phyloP scores from a whole-genome alignment of 129 eudicot species.

The Apium graveolens region DNA sequence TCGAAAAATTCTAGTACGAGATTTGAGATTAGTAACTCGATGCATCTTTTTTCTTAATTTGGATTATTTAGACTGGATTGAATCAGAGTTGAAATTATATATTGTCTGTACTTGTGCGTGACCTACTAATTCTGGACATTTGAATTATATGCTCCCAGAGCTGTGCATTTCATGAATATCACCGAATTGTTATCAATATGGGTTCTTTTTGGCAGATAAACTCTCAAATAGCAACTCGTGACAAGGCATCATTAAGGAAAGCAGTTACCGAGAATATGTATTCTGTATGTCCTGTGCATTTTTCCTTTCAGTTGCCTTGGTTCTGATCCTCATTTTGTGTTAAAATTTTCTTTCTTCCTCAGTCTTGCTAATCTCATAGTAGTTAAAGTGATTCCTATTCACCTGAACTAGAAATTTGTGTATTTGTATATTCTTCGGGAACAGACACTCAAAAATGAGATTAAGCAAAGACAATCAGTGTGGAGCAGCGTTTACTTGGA shows the following conservation, averaged over 20 bases:
- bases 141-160: neutral
- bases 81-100: neutral
- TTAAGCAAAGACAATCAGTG: constrained; percentile 69
- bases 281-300: constrained; percentile 51
- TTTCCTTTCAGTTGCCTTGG: constrained; percentile 14
- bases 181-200: neutral
- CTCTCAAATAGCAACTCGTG: constrained; percentile 64
- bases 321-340: constrained; percentile 1
- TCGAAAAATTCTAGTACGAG: neutral
- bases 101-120: neutral
- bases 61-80: neutral
- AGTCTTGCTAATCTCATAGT: neutral
- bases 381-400: neutral
- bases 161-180: neutral
- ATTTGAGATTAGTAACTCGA: neutral
- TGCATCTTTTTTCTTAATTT: neutral
- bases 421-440: neutral
- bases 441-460: constrained; percentile 87
- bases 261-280: constrained; percentile 80
- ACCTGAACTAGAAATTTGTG: neutral
- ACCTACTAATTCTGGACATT: neutral
- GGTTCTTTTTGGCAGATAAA: constrained; percentile 51
- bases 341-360: neutral
- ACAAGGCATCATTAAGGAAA: constrained; percentile 70
- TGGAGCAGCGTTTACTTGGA: constrained; percentile 87